phyloP scores from a whole-genome alignment of 306 rosid species.

The Lablab purpureus region DNA sequence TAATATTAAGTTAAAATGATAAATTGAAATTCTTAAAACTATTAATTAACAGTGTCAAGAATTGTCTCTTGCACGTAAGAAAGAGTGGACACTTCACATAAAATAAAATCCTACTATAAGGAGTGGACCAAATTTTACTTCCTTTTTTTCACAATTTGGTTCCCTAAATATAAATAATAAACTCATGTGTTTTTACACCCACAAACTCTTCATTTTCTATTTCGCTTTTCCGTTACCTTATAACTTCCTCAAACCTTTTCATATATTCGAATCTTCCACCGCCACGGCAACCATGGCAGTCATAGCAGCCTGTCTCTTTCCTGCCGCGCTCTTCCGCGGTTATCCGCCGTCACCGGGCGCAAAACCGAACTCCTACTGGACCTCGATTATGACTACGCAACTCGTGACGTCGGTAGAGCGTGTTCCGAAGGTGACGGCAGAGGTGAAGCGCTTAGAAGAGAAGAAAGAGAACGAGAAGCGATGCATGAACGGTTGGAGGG shows the following conservation, averaged over 20 bases:
- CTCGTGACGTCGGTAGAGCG: constrained; percentile 50
- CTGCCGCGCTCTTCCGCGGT: constrained; percentile 40
- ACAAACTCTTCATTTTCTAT: background rate
- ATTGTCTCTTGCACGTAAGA: too few species aligned
- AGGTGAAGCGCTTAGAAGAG: constrained; percentile 27
- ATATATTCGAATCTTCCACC: constrained; percentile 15
- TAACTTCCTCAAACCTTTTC: background rate
- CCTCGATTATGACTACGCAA: constrained; percentile 22
- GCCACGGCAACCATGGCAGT: constrained; percentile 68
- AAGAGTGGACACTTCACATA: too few species aligned
- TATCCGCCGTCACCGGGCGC: background rate
- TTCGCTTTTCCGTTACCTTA: background rate
- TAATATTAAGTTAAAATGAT: too few species aligned
- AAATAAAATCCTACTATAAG: too few species aligned
- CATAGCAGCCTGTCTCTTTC: constrained; percentile 46
- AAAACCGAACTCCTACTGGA: constrained; percentile 29
- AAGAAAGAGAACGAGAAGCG: constrained; percentile 33
- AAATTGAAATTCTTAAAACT: too few species aligned
- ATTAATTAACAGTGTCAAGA: too few species aligned
- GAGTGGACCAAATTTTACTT: too few species aligned
- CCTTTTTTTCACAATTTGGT: too few species aligned
- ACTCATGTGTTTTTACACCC: background rate
- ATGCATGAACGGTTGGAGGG: constrained; percentile 47
- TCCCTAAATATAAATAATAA: too few species aligned
- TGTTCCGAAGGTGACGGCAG: background rate